Conservation (phyloP, 2,329 filamentous ascomycete genomes). For the Dothideomycetes sp. region DNA sequence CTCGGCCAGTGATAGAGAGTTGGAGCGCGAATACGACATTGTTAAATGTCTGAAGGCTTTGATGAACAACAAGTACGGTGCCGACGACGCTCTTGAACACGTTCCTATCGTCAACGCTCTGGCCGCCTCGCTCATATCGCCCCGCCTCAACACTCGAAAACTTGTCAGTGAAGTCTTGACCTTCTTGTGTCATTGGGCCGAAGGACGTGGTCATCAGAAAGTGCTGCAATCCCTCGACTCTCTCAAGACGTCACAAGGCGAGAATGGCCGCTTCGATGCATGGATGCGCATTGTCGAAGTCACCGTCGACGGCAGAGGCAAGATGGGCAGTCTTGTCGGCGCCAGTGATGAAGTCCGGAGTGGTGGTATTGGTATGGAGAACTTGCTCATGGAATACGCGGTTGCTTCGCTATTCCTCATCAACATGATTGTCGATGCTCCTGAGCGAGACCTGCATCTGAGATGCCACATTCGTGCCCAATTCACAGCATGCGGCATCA, state of each 20-base stretch:
- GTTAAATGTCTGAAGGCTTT: constrained; percentile 94
- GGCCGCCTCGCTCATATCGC: constrained; percentile 76
- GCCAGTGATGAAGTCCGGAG: constrained; percentile 93
- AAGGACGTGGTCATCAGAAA: constrained; percentile 81
- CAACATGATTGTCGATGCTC: constrained; percentile 92
- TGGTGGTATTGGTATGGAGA: constrained; percentile 97
- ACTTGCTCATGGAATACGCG: constrained; percentile 97
- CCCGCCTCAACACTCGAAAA: constrained; percentile 83
- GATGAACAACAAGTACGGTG: constrained; percentile 99
- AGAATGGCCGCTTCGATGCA: constrained; percentile 91
- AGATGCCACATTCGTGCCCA: constrained; percentile 91
- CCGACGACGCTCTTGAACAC: constrained; percentile 85
- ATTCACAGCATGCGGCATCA: constrained; percentile 92
- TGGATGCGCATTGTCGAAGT: constrained; percentile 99
- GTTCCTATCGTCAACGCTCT: constrained; percentile 85
- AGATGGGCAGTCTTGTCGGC: constrained; percentile 96
- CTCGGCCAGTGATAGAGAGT: constrained; percentile 63
- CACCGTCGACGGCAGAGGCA: constrained; percentile 90
- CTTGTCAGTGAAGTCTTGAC: constrained; percentile 93
- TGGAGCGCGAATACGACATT: constrained; percentile 92
- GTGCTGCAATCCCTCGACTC: constrained; percentile 89
- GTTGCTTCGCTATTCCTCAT: constrained; percentile 89
- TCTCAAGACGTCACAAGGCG: constrained; percentile 77
- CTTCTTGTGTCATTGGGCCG: constrained; percentile 89
- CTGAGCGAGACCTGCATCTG: constrained; percentile 78